Base-by-base conservation (phyloP, 768 basidiomycete genomes). In the Boletus patriciae region DNA sequence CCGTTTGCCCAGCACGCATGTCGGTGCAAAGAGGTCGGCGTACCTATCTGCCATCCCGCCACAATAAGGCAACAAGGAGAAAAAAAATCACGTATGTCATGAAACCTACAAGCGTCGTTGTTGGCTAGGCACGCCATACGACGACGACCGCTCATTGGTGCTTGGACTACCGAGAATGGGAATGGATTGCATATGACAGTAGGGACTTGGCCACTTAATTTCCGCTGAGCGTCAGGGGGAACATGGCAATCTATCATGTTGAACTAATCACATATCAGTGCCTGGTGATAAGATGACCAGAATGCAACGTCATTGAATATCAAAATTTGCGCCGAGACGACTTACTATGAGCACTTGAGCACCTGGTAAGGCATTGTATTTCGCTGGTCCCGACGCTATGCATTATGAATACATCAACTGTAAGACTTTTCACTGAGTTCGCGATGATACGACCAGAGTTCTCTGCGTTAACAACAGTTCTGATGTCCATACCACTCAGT, bases 361-460 rank as follows among this genome's bases (percentile, higher is more conserved):
- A 25, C 25, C 25, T 3, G 25, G 25, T 25, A 25, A 25, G 2
- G 25, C 25, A 25, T 25, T 25, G 25, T 2, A 25, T 25, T 2
- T 25, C 25, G 25, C 25, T 4, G 4, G 25, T 4, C 25, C 25
- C 25, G 25, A 25, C 3, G 25, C 4, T 25, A 25, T 25, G 25
- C 25, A 25, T 25, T 25, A 25, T 25, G 25, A 25, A 4, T 4
- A 25, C 4, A 25, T 25, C 25, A 25, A 25, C 25, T 25, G 4
- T 25, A 25, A 38, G 33, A n/a, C 36, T 50, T 15, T 38, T 56
- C 25, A 60, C 61, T 12, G 58, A 45, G 18, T 46, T 54, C 10
- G 27, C 12, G 12, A 62, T 41, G 34, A 55, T 42, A 6, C 50
- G 54, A 27, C 58, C 61, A 3, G 58, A 45, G 23, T 45, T 50